phyloP scores from a whole-genome alignment of 352 stramenopile genomes.

The Pythium dissimile region DNA sequence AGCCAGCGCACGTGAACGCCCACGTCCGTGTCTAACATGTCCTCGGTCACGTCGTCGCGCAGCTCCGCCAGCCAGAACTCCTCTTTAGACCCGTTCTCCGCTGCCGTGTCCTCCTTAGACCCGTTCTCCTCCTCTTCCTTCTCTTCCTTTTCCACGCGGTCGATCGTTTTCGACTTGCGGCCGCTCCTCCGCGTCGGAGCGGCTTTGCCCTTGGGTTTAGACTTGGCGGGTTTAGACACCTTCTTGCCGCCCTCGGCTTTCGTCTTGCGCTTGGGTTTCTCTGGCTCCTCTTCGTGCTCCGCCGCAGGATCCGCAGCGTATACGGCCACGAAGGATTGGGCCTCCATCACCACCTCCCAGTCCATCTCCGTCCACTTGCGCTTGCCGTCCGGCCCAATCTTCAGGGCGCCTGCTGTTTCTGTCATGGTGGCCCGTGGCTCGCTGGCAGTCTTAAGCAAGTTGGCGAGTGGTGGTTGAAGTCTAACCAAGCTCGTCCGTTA shows the following conservation, averaged over 20 bases:
- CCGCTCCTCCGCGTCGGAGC: background rate
- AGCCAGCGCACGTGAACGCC: slow-evolving; percentile 63
- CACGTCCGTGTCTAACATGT: slow-evolving; percentile 55
- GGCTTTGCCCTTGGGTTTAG: background rate
- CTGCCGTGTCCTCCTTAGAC: background rate
- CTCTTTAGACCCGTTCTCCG: slow-evolving; percentile 11
- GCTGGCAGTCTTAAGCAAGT: background rate
- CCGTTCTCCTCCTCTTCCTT: slow-evolving; percentile 5
- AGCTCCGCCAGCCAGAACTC: slow-evolving; percentile 72
- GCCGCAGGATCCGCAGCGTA: slow-evolving; percentile 30
- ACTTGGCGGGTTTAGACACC: background rate
- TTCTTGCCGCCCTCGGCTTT: slow-evolving; percentile 12
- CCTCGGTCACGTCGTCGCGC: slow-evolving; percentile 70
- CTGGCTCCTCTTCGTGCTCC: slow-evolving; percentile 11
- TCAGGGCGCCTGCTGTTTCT: background rate
- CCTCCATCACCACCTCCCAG: slow-evolving; percentile 64
- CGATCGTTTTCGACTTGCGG: background rate
- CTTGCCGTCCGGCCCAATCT: slow-evolving; percentile 23
- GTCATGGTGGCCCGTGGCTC: background rate
- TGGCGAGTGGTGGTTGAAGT: slow-evolving; percentile 8
- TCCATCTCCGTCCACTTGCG: slow-evolving; percentile 68
- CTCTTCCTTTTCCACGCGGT: slow-evolving; percentile 5
- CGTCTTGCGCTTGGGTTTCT: slow-evolving; percentile 14
- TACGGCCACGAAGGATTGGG: slow-evolving; percentile 65
- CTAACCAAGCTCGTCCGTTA: background rate